Evolutionary conservation across 306 rosid genomes (phyloP).

Genomic region (Pterocarpus santalinus): DNA sequence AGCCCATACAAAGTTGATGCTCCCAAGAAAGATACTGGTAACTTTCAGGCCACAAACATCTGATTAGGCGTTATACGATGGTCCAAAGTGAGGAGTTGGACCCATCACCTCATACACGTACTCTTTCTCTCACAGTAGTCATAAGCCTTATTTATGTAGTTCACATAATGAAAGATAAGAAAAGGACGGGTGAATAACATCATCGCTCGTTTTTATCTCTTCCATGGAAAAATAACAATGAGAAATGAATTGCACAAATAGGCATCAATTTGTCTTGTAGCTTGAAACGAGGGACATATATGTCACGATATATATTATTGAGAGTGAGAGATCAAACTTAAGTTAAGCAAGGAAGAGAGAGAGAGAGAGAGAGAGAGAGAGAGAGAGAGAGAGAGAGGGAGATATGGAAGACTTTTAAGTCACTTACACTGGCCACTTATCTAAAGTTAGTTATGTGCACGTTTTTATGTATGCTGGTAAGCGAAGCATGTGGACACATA

Average conservation of each 20-base stretch:
- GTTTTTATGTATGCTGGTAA: conserved; percentile 65
- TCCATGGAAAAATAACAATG: not conserved
- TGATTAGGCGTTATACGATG: conserved; percentile 39
- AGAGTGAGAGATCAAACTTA: conserved; percentile 17
- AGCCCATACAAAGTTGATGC: conserved; percentile 59
- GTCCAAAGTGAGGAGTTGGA: conserved; percentile 46
- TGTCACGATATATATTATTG: conserved; percentile 13
- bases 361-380: not conserved
- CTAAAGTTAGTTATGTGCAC: conserved; percentile 75
- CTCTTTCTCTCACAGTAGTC: conserved; percentile 23
- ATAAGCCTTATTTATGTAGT: conserved; percentile 31
- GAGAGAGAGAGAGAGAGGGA: not conserved
- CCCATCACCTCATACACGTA: conserved; percentile 46
- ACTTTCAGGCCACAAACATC: conserved; percentile 56
- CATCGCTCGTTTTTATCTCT: conserved; percentile 3
- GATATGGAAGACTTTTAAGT: conserved; percentile 49
- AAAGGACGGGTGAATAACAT: conserved; percentile 23
- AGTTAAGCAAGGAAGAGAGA: conserved; percentile 8
- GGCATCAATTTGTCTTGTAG: not conserved
- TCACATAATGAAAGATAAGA: conserved; percentile 36
- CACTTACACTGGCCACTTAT: conserved; percentile 48
- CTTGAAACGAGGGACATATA: conserved; percentile 18
- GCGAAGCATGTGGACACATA: conserved; percentile 62
- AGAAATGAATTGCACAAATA: not conserved
- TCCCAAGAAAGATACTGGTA: conserved; percentile 70